phyloP scores from a whole-genome alignment of 2,329 filamentous ascomycete species.

The Teratosphaeria gauchensis region DNA sequence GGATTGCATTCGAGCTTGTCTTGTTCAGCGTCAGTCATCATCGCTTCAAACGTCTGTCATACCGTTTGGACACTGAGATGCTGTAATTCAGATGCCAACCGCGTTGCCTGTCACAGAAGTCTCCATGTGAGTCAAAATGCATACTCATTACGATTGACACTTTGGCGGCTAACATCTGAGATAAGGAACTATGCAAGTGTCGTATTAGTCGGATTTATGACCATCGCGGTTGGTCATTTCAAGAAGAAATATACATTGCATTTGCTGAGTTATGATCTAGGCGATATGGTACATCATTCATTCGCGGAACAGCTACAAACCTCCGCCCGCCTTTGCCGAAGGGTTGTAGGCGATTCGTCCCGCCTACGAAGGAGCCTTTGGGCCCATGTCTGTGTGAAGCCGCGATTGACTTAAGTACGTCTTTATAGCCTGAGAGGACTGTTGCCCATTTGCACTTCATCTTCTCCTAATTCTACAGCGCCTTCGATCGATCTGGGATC shows the following conservation, averaged over 20 bases:
- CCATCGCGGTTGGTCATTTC: slow-evolving; percentile 3
- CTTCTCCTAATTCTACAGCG: no score
- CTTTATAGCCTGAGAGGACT: no score
- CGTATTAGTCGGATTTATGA: slow-evolving; percentile 45
- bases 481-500: no score
- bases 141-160: background rate
- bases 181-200: slow-evolving; percentile 49
- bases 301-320: slow-evolving; percentile 6
- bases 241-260: background rate
- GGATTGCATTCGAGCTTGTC: slow-evolving; percentile 21
- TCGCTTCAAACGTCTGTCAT: background rate
- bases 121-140: background rate
- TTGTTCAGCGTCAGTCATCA: slow-evolving; percentile 39
- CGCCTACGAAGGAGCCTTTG: no score
- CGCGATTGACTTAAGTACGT: no score
- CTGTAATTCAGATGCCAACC: slow-evolving; percentile 28
- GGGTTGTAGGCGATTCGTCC: background rate
- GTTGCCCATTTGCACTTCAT: no score
- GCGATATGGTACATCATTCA: slow-evolving; percentile 10
- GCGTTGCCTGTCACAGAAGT: slow-evolving; percentile 43
- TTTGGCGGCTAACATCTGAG: background rate
- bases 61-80: background rate
- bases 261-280: background rate
- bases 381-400: no score
- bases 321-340: background rate